Evolutionary conservation across 2,329 filamentous ascomycete species (phyloP).

Genomic region (Stenocarpella maydis): DNA sequence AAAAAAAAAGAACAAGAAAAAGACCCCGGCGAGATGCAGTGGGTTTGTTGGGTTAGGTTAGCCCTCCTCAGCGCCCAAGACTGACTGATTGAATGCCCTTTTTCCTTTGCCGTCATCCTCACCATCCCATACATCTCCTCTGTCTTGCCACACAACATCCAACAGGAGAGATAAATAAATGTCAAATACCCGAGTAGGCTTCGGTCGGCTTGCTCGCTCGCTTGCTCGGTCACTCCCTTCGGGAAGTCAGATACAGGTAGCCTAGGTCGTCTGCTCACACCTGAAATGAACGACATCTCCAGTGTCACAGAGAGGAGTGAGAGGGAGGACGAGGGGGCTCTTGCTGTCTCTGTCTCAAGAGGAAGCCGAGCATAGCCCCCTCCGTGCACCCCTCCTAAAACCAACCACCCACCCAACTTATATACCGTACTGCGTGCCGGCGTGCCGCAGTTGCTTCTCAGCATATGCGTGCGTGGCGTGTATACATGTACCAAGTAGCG

Average conservation of each 20-base stretch:
- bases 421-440: no score
- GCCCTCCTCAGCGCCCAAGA: slow-evolving; percentile 8
- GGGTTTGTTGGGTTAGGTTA: slow-evolving; percentile 27
- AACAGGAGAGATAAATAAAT: not conserved
- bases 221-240: slow-evolving; percentile 5
- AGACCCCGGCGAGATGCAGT: slow-evolving; percentile 14
- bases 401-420: no score
- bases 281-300: slow-evolving; percentile 2
- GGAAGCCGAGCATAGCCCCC: slow-evolving; percentile 20
- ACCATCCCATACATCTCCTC: not conserved
- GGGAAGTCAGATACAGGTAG: not conserved
- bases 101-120: no score
- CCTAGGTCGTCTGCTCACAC: not conserved
- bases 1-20: not conserved
- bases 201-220: not conserved
- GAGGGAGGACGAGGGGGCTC: not conserved
- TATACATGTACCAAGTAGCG: slow-evolving; percentile 1
- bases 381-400: not conserved
- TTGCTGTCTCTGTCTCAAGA: slow-evolving; percentile 20
- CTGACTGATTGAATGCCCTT: not conserved
- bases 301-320: slow-evolving; percentile 8
- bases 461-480: no score
- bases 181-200: not conserved
- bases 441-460: no score
- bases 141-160: not conserved